Conservation (phyloP, 2,329 filamentous ascomycete genomes). For the Aspergillus neoniger region DNA sequence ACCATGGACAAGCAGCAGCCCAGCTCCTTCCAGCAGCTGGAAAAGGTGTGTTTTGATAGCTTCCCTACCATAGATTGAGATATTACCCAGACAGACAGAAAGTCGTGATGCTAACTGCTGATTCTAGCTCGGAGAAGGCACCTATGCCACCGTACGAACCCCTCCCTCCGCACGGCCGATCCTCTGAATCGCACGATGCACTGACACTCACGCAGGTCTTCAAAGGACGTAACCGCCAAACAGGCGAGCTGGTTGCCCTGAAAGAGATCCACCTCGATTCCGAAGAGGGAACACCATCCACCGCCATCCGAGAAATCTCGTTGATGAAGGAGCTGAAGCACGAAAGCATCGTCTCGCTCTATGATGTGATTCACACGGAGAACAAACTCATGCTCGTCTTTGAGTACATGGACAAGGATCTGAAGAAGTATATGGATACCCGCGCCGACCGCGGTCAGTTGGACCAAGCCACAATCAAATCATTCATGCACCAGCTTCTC, state of each 20-base stretch:
- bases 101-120: not conserved
- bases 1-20: slow-evolving; percentile 89
- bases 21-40: slow-evolving; percentile 97
- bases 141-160: slow-evolving; percentile 84
- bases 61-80: not conserved
- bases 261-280: slow-evolving; percentile 99
- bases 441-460: slow-evolving; percentile 86
- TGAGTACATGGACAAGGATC: slow-evolving; percentile 96
- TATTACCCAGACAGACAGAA: not conserved
- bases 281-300: slow-evolving; percentile 95
- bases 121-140: slow-evolving; percentile 81
- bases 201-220: slow-evolving; percentile 69
- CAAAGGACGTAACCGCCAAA: slow-evolving; percentile 96
- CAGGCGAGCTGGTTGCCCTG: slow-evolving; percentile 90
- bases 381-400: slow-evolving; percentile 99
- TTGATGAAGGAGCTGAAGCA: slow-evolving; percentile 99
- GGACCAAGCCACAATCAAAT: slow-evolving; percentile 90
- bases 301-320: slow-evolving; percentile 96
- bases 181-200: not conserved
- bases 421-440: slow-evolving; percentile 98
- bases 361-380: slow-evolving; percentile 99
- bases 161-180: not conserved
- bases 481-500: slow-evolving; percentile 97
- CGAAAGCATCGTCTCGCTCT: slow-evolving; percentile 94
- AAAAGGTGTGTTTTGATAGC: slow-evolving; percentile 60